Percentiles rank a stretch among this genome's conserved stretches.
phyloP scores from a whole-genome alignment of 805 yeast genomes.

The Monosporozyma yasuniensis region DNA sequence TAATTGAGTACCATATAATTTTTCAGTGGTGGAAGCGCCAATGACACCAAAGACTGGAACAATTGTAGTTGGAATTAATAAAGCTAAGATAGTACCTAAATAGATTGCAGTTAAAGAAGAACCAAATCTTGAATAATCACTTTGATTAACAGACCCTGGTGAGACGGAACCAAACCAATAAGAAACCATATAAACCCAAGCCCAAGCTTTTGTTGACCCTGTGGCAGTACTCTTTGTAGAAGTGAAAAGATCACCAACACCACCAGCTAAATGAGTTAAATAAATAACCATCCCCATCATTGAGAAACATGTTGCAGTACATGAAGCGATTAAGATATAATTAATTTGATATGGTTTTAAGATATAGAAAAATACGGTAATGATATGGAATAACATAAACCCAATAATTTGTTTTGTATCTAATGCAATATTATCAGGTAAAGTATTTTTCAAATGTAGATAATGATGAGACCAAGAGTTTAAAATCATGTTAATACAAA shows the following conservation, averaged over 20 bases:
- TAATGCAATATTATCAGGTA: slow-evolving; percentile 29
- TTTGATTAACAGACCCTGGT: slow-evolving; percentile 34
- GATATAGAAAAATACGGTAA: slow-evolving; percentile 34
- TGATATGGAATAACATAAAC: slow-evolving; percentile 35
- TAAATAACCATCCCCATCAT: slow-evolving; percentile 36
- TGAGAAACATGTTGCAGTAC: slow-evolving; percentile 32
- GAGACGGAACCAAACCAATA: slow-evolving; percentile 37
- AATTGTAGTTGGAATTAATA: slow-evolving; percentile 33
- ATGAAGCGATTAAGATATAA: slow-evolving; percentile 30
- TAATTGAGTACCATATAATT: slow-evolving; percentile 28
- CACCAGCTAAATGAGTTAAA: slow-evolving; percentile 28
- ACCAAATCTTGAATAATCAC: slow-evolving; percentile 35
- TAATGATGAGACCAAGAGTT: slow-evolving; percentile 36
- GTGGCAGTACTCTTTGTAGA: slow-evolving; percentile 23
- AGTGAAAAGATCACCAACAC: slow-evolving; percentile 30
- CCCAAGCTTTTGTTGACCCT: slow-evolving; percentile 34
- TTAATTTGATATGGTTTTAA: slow-evolving; percentile 39
- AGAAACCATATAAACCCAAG: slow-evolving; percentile 36
- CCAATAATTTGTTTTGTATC: slow-evolving; percentile 32
- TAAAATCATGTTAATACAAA: slow-evolving; percentile 32
- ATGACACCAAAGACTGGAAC: slow-evolving; percentile 38
- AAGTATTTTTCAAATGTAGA: slow-evolving; percentile 28
- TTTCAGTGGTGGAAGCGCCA: slow-evolving; percentile 33
- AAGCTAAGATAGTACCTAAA: slow-evolving; percentile 29
- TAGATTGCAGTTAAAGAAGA: slow-evolving; percentile 26